These are phyloP conservation scores for Talaromyces liani DNA, from an alignment of 495 filamentous ascomycete species.

Conservation along the genomic window DNA sequence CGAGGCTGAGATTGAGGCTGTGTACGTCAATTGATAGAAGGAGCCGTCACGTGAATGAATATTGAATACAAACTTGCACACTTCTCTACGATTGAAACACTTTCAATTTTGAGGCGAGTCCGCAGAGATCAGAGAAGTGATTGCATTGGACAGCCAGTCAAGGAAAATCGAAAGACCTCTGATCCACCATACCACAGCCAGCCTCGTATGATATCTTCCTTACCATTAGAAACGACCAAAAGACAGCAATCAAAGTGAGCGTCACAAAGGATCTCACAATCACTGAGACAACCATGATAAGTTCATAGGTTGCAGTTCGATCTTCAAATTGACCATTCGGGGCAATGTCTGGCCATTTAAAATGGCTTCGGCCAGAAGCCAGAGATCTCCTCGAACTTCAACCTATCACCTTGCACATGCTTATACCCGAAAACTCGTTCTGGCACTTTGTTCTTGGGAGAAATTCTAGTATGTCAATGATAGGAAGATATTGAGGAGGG, in stretches of 20 bases:
- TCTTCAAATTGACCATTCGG: background rate
- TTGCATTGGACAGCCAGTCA: too few species aligned
- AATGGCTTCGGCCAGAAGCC: background rate
- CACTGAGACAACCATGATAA: background rate
- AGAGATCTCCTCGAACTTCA: too few species aligned
- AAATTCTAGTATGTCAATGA: too few species aligned
- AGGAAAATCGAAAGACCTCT: background rate
- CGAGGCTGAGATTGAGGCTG: too few species aligned
- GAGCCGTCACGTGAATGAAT: too few species aligned
- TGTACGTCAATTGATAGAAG: too few species aligned
- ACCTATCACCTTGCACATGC: too few species aligned
- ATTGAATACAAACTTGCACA: background rate
- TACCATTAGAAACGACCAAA: background rate
- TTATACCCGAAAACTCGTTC: too few species aligned
- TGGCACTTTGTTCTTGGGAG: too few species aligned
- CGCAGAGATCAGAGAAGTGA: background rate
- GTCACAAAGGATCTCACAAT: background rate
- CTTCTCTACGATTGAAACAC: background rate
- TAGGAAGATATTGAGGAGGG: too few species aligned
- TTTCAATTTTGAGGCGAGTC: background rate
- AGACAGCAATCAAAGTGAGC: background rate
- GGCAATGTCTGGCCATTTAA: background rate
- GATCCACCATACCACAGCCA: background rate
- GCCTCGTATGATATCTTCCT: background rate
- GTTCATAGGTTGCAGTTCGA: background rate